Evolutionary conservation across 1,284 basidiomycete species (phyloP).

Genomic region (Ceratobasidium papillatum): DNA sequence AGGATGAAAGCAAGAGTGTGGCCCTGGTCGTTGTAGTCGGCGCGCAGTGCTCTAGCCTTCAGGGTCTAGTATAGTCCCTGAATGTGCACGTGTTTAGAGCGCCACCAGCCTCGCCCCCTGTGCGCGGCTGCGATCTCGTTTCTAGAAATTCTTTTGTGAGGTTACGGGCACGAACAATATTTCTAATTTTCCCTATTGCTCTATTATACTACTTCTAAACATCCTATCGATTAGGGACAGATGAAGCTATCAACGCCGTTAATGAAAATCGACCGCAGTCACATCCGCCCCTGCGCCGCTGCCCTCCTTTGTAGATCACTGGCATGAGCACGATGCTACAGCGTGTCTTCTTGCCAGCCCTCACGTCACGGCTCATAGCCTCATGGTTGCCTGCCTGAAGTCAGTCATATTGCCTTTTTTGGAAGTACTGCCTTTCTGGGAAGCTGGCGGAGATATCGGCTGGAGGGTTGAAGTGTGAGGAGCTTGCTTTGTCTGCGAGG

Average conservation of each 20-base stretch:
- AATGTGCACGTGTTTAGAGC: conserved; percentile 17
- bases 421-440: not conserved
- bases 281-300: not conserved
- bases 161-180: not conserved
- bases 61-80: not conserved
- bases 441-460: not conserved
- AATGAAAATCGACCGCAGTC: not conserved
- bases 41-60: not conserved
- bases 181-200: not conserved
- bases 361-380: not conserved
- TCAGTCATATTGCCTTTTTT: not conserved
- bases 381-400: not conserved
- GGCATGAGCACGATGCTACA: not conserved
- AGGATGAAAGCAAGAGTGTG: not conserved
- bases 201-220: too few species aligned
- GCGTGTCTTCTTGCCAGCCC: not conserved
- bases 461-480: not conserved
- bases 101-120: conserved; percentile 11
- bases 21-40: not conserved
- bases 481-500: too few species aligned
- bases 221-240: too few species aligned
- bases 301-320: not conserved
- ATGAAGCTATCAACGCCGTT: not conserved
- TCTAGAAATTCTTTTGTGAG: conserved; percentile 11
- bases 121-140: not conserved